Evolutionary conservation across 345 rosid genomes (phyloP), one percentile per base, ranked within the genome.

Genomic region (Leavenworthia alabamica): DNA sequence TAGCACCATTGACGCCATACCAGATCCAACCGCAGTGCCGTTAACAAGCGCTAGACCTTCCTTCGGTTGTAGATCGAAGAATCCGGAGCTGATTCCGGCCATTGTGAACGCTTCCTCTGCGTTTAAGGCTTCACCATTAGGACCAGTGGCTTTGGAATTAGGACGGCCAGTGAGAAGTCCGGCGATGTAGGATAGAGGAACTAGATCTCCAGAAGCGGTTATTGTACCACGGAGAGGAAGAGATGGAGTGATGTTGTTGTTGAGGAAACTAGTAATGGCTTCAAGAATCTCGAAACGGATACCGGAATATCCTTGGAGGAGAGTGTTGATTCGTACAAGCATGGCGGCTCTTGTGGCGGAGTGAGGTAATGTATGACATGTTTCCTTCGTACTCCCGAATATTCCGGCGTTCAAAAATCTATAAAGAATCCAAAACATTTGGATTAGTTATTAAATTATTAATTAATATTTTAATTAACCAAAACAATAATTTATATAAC

Each of bases 1-100:
- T 4, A 84, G 73, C 12, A 84, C 95, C 59, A 62, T 75, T 1
- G 91, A 81, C 40, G 95, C 95, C 68, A 87, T 66, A 6, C 86
- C 95, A 8, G 86, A 82, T 39, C 94, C 90, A 58, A 84, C 94
- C 0, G 88, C 86, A 0, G 90, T 86, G 49, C 94, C 86, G 37
- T 86, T 86, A n/a, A 86, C 94, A 0, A 86, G 23, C 0, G 94
- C 90, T 0, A 86, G 82, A 14, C 90, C 94, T 59, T 86, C 94
- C 50, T 86, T 86, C 1, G 94, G 90, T 52, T 86, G 86, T 40
- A 84, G 31, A 39, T 82, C 89, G 6, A 87, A 87, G 69, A 83
- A 83, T 0, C 79, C 86, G 9, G 56, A 17, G 3, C 3, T 22
- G 39, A 85, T 73, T 6, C 82, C 84, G 0, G 90, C 88, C 3